phyloP scores from a whole-genome alignment of 306 rosid species.

The Ormosia emarginata region DNA sequence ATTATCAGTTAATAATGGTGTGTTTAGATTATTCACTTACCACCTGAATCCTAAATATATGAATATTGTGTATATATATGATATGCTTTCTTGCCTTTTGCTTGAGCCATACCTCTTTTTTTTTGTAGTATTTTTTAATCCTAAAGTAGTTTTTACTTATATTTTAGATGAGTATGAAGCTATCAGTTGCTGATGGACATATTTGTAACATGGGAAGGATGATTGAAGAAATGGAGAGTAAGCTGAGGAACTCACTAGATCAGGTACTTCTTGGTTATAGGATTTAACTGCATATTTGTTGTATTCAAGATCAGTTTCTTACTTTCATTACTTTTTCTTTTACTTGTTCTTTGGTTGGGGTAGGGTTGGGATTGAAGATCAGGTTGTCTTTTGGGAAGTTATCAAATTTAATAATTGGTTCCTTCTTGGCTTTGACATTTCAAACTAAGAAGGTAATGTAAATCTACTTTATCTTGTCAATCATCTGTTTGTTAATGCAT shows the following conservation, averaged over 20 bases:
- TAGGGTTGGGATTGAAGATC: neutral
- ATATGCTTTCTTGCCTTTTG: neutral
- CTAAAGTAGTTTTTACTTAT: neutral
- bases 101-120: neutral
- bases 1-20: neutral
- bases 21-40: neutral
- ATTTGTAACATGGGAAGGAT: conserved; percentile 96
- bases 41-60: neutral
- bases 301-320: neutral
- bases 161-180: conserved; percentile 80
- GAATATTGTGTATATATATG: neutral
- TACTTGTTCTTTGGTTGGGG: neutral
- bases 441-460: neutral
- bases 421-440: conserved; percentile 4
- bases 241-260: conserved; percentile 92
- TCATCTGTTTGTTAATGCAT: neutral
- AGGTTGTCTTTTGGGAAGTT: neutral
- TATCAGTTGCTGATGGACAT: conserved; percentile 84
- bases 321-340: neutral
- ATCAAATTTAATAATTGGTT: neutral
- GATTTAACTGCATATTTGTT: neutral
- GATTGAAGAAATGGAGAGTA: conserved; percentile 99
- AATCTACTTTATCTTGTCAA: neutral
- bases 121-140: neutral
- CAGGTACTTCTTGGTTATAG: conserved; percentile 50